Evolutionary conservation across 768 basidiomycete genomes (phyloP), one percentile per base, ranked within the genome.

Genomic region (Solioccasus polychromus): DNA sequence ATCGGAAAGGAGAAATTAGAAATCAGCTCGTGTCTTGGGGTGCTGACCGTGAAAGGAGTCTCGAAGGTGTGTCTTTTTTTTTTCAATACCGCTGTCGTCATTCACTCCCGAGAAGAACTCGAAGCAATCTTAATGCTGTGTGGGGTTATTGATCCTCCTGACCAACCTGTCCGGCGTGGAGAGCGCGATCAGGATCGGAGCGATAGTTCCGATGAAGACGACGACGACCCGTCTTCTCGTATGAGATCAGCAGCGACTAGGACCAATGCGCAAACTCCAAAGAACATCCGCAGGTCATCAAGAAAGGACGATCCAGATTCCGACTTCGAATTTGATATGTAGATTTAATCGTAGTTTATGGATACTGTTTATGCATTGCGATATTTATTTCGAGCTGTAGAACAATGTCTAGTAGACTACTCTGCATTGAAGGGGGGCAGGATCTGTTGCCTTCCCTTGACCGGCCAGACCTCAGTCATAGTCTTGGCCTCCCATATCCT

Each of bases 1-100:
- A 99, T 68, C 82, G 88, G 36, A 86, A 85, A 54, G 96, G 96
- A n/a, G 87, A 93, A 35, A 85, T 98, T 26, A 72, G 78, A 37
- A 86, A 88, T 51, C 92, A 97, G 64, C 72, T 96, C 11, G 73
- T 90, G 5, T 79, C 89, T 2, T 90, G 91, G 85, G 88, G 87
- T 12, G 83, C 82, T 6, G 89, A 92, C 47, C 71, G 75, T 53
- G 86, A 92, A 51, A 79, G 89, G 36, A 75, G 72, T 14, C 69
- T 86, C 8, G 83, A 90, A 73, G 94, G 95, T 92, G 55, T 30
- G 71, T 26, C 29, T 3, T 18, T n/a, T 20, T n/a, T 20, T 30
- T 28, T 54, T 18, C 20, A 4, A 34, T 25, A 5, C 12, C 36
- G 30, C 5, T 45, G n/a, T 35, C 5, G 7, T 10, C n/a, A 17